These are phyloP conservation scores for Claviceps purpurea DNA, from an alignment of 2,329 filamentous ascomycete genomes.

Conservation along the genomic window DNA sequence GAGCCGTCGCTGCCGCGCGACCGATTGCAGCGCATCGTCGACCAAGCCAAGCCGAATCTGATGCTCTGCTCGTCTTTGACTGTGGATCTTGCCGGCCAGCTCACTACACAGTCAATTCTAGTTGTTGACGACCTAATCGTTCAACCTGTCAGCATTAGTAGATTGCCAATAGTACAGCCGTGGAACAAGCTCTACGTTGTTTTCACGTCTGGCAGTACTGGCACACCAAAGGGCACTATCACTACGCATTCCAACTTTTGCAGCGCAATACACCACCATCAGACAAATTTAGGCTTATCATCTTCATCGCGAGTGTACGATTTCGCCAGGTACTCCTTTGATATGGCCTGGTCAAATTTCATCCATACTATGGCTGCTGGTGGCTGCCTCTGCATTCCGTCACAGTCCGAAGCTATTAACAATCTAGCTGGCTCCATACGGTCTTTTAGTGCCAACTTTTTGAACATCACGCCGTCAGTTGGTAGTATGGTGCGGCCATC, in stretches of 20 bases:
- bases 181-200: constrained; percentile 4
- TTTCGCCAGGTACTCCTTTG: constrained; percentile 11
- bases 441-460: constrained; percentile 5
- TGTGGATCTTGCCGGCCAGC: constrained; percentile 1
- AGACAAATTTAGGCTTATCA: not conserved
- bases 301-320: constrained; percentile 3
- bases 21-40: constrained; percentile 4
- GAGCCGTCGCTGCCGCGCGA: constrained; percentile 6
- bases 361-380: constrained; percentile 8
- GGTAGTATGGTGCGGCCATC: constrained; percentile 6
- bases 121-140: not conserved
- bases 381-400: constrained; percentile 10
- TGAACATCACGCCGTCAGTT: constrained; percentile 11
- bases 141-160: constrained; percentile 7
- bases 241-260: not conserved
- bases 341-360: constrained; percentile 9
- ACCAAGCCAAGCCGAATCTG: constrained; percentile 7
- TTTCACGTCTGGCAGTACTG: not conserved
- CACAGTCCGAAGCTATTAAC: constrained; percentile 8
- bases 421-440: constrained; percentile 6
- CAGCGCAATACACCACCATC: not conserved
- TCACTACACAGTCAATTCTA: constrained; percentile 7
- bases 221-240: not conserved
- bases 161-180: constrained; percentile 5
- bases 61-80: constrained; percentile 9